Conservation (phyloP, 2,329 filamentous ascomycete genomes). For the Lecanicillium sp. region DNA sequence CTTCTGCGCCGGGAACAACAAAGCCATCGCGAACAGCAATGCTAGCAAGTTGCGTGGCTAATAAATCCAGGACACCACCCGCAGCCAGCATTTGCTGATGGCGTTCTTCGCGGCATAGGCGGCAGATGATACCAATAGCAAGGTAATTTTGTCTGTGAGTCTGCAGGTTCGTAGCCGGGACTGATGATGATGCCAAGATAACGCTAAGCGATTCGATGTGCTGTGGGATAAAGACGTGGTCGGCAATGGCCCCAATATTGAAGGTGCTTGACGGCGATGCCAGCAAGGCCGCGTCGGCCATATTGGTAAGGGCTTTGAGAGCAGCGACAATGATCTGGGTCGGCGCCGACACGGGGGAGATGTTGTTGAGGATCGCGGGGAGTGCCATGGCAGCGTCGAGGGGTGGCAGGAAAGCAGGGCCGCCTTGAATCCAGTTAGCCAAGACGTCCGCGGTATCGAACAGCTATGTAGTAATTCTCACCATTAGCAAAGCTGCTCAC, state of each 20-base stretch:
- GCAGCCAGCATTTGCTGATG: slow-evolving; percentile 69
- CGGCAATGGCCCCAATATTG: slow-evolving; percentile 49
- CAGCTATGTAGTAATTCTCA: slow-evolving; percentile 32
- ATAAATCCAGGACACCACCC: slow-evolving; percentile 67
- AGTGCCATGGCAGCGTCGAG: slow-evolving; percentile 63
- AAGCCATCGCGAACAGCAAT: slow-evolving; percentile 63
- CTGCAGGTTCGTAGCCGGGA: slow-evolving; percentile 44
- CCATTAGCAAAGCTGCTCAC: slow-evolving; percentile 79
- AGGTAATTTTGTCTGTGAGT: slow-evolving; percentile 58
- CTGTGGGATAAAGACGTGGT: slow-evolving; percentile 57
- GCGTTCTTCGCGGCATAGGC: slow-evolving; percentile 59
- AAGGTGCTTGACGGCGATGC: slow-evolving; percentile 44
- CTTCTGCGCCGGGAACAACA: slow-evolving; percentile 60
- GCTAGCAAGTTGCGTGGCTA: slow-evolving; percentile 67
- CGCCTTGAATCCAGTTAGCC: slow-evolving; percentile 47
- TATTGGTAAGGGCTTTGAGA: slow-evolving; percentile 65
- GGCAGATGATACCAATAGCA: slow-evolving; percentile 49
- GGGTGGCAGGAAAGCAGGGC: slow-evolving; percentile 70
- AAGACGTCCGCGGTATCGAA: not conserved
- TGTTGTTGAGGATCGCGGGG: slow-evolving; percentile 61
- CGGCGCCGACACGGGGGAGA: slow-evolving; percentile 60
- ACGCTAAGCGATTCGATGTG: slow-evolving; percentile 57
- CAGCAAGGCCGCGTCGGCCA: slow-evolving; percentile 59
- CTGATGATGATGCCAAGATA: slow-evolving; percentile 49
- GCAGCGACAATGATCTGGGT: slow-evolving; percentile 65